Evolutionary conservation across 805 yeast genomes (phyloP).

Genomic region (Naumovozyma dairenensis): DNA sequence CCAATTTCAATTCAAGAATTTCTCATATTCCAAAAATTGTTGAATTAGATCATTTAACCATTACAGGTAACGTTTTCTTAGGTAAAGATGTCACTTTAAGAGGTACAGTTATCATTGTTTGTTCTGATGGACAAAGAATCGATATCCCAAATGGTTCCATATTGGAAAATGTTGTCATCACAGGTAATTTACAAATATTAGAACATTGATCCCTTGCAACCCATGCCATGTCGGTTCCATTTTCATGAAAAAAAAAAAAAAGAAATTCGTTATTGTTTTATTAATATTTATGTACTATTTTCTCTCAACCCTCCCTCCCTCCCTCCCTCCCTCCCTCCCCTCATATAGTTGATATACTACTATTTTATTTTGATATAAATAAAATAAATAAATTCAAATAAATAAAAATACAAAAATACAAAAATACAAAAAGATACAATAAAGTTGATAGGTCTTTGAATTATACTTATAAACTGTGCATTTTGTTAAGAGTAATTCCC

Average conservation of each 20-base stretch:
- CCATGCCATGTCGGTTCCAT: too few relatives aligned
- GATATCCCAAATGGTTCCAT: constrained; percentile 96
- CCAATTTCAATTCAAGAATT: constrained; percentile 80
- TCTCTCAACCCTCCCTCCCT: not conserved
- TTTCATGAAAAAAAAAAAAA: not conserved
- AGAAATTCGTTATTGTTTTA: not conserved
- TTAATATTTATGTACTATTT: not conserved
- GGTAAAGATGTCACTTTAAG: constrained; percentile 86
- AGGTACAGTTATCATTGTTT: constrained; percentile 96
- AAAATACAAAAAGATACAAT: too few relatives aligned
- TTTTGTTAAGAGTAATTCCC: too few relatives aligned
- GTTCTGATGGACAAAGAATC: constrained; percentile 92
- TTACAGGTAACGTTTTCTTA: constrained; percentile 88
- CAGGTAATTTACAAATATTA: constrained; percentile 85
- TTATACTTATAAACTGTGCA: too few relatives aligned
- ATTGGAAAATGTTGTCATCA: constrained; percentile 91
- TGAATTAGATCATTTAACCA: constrained; percentile 94
- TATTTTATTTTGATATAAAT: too few relatives aligned
- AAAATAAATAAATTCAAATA: too few relatives aligned
- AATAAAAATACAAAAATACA: too few relatives aligned
- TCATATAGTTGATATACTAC: too few relatives aligned
- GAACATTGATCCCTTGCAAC: constrained; percentile 19
- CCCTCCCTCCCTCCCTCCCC: too few relatives aligned
- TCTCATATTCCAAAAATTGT: constrained; percentile 82
- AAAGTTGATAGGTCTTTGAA: too few relatives aligned